Evolutionary conservation across 805 yeast genomes (phyloP).

Genomic region (Candida verbasci): DNA sequence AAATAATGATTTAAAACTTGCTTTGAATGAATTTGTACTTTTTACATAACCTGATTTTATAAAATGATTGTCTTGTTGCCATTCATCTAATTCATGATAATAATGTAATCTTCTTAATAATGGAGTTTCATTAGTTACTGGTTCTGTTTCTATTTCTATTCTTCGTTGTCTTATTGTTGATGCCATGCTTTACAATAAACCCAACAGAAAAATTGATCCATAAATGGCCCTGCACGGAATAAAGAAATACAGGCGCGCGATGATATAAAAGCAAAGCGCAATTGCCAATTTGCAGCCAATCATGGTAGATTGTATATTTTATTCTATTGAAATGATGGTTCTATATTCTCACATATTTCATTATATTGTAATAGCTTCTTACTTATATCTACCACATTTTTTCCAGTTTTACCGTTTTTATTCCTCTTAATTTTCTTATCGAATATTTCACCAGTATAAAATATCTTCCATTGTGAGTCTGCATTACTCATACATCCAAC

Average conservation of each 20-base stretch:
- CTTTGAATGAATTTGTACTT: constrained; percentile 44
- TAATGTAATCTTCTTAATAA: constrained; percentile 13
- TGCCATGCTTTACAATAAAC: too few species aligned
- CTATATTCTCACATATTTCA: constrained; percentile 51
- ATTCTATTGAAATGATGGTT: constrained; percentile 45
- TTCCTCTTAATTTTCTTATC: constrained; percentile 27
- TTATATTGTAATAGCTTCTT: constrained; percentile 43
- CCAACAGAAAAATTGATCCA: too few species aligned
- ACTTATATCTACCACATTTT: constrained; percentile 19
- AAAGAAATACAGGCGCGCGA: too few species aligned
- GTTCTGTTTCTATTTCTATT: too few species aligned
- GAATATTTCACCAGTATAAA: constrained; percentile 38
- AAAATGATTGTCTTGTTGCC: constrained; percentile 74
- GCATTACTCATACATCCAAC: constrained; percentile 51
- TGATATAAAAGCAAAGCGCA: too few species aligned
- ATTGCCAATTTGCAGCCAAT: too few species aligned
- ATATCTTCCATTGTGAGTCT: constrained; percentile 37
- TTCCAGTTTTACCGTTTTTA: constrained; percentile 12
- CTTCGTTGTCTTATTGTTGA: too few species aligned
- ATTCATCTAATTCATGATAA: constrained; percentile 58
- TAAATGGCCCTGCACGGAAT: too few species aligned
- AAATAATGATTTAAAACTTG: constrained; percentile 45
- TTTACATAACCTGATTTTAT: constrained; percentile 62
- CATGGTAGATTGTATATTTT: too few species aligned
- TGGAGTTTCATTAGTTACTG: background rate